Evolutionary conservation across 768 basidiomycete genomes (phyloP), one percentile per base, ranked within the genome.

Genomic region (Scleroderma bovista): DNA sequence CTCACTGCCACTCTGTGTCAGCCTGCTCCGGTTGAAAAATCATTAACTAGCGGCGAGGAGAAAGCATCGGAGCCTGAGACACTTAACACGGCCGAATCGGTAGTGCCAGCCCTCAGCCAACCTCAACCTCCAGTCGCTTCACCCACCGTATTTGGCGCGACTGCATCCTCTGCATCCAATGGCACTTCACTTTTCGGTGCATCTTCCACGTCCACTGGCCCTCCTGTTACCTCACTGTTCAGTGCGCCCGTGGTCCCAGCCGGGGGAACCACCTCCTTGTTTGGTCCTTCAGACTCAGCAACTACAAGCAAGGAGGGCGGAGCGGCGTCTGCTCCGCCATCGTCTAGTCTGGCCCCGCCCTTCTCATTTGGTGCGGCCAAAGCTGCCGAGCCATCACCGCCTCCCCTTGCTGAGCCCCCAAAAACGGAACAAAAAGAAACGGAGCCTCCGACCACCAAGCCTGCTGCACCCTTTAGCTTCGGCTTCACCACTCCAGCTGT

Each of bases 331-430:
- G 17, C 52, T 15, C 41, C 34, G 20, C n/a, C 51, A 9, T 20
- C 41, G 5, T 46, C 52, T 44, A 51, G 51, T 20, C 49, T 48
- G 11, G 48, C 45, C 9, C 37, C 57, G 26, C 55, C 66, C 23
- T 70, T 71, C 49, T 50, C 64, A 16, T 69, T 72, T 26, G 61
- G 59, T 9, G 51, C 46, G 38, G 43, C 52, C 33, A 60, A 60
- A 50, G 42, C 62, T 9, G 50, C 47, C 42, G 62, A 64, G 51
- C 47, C 65, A 12, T 43, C 48, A 1, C 32, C 58, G 33, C 26
- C 53, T 22, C 24, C 44, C 44, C 29, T 59, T 41, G 32, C 53
- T 20, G 52, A 60, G 38, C 44, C 52, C 38, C 44, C 56, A 11
- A 47, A 42, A 2, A 19, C 46, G 15, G 41, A 36, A 33, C 56